phyloP scores from a whole-genome alignment of 2,329 filamentous ascomycete species.

The Venturia effusa region DNA sequence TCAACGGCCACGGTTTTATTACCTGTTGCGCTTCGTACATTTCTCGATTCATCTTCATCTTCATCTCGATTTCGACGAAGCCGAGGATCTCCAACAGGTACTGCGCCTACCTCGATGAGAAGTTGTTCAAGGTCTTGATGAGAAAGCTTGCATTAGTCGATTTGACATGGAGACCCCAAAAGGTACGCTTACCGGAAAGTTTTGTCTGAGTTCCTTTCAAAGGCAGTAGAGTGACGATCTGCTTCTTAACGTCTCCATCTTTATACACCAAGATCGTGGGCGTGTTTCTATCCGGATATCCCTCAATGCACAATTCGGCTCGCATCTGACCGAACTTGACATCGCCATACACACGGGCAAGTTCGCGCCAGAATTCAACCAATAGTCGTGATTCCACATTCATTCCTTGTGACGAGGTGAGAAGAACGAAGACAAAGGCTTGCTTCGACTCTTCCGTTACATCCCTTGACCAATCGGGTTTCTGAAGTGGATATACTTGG shows the following conservation, averaged over 20 bases:
- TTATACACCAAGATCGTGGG: constrained; percentile 89
- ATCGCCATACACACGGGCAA: constrained; percentile 78
- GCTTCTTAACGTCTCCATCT: constrained; percentile 83
- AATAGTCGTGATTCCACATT: constrained; percentile 80
- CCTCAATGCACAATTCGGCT: constrained; percentile 86
- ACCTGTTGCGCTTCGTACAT: constrained; percentile 32
- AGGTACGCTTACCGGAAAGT: constrained; percentile 38
- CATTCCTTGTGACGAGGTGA: constrained; percentile 65
- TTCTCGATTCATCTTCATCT: constrained; percentile 46
- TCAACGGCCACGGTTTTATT: constrained; percentile 22
- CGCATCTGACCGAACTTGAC: constrained; percentile 97
- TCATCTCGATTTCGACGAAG: constrained; percentile 53
- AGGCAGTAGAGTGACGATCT: constrained; percentile 79
- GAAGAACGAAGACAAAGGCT: constrained; percentile 59
- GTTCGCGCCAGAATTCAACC: constrained; percentile 73
- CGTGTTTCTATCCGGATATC: constrained; percentile 89
- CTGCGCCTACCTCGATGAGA: constrained; percentile 69
- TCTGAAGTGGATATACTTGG: constrained; percentile 85
- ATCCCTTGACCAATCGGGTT: constrained; percentile 83
- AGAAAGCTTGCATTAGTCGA: neutral
- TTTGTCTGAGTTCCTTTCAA: constrained; percentile 62
- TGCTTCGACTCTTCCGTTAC: constrained; percentile 82
- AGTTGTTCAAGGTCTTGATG: constrained; percentile 61
- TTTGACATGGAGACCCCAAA: neutral
- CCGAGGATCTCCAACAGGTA: constrained; percentile 68